Evolutionary conservation across 768 basidiomycete genomes (phyloP).

Genomic region (Boletus vinaceobasis): DNA sequence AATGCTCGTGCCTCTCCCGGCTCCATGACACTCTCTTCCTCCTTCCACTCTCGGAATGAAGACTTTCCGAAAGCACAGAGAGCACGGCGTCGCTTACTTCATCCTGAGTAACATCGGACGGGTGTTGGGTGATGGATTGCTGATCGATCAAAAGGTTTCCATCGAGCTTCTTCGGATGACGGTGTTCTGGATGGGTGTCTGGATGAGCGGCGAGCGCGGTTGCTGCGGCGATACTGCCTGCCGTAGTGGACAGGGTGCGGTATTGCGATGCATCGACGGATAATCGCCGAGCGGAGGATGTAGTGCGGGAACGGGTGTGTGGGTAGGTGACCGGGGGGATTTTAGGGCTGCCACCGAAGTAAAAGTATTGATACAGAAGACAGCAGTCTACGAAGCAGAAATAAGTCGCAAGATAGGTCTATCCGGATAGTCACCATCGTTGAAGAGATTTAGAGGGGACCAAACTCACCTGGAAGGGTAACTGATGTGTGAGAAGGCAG

Average conservation of each 20-base stretch:
- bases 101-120: constrained; percentile 30
- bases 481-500: constrained; percentile 86
- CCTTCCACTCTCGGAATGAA: constrained; percentile 67
- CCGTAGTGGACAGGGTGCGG: constrained; percentile 64
- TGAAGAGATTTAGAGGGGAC: neutral
- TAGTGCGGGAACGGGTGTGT: constrained; percentile 42
- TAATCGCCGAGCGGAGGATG: constrained; percentile 42
- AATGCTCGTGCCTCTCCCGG: constrained; percentile 57
- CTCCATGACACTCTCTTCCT: constrained; percentile 69
- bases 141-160: constrained; percentile 25
- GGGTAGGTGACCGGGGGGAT: constrained; percentile 35
- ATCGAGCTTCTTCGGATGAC: constrained; percentile 26
- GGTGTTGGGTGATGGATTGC: constrained; percentile 9
- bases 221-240: constrained; percentile 68
- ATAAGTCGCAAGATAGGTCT: constrained; percentile 91
- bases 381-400: constrained; percentile 81
- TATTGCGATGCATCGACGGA: constrained; percentile 62
- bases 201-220: constrained; percentile 67
- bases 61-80: constrained; percentile 64
- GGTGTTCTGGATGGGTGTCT: constrained; percentile 42
- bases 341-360: constrained; percentile 51
- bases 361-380: constrained; percentile 76
- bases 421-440: constrained; percentile 5
- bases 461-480: constrained; percentile 83
- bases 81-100: constrained; percentile 52